A percentile compares a stretch with the other conserved stretches of the same genome.
Evolutionary conservation across 345 rosid genomes (phyloP).

Genomic region (Lumnitzera racemosa): DNA sequence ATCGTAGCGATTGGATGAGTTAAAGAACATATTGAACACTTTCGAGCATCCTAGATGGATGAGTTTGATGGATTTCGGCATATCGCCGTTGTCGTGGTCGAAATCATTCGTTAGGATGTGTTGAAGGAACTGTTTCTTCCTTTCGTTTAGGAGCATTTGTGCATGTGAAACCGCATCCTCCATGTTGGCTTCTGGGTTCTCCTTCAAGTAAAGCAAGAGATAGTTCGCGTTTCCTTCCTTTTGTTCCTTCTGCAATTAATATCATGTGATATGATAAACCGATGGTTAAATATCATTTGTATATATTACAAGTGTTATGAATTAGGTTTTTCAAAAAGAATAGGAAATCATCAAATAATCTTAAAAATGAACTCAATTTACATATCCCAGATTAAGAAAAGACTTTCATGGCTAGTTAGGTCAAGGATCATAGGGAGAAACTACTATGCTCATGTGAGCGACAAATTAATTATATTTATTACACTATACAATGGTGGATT

Average conservation of each 20-base stretch:
- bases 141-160: constrained; percentile 19
- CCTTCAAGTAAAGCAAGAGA: constrained; percentile 29
- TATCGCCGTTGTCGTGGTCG: constrained; percentile 10
- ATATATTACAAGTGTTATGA: too few species aligned
- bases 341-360: too few species aligned
- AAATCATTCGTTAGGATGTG: constrained; percentile 24
- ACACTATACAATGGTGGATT: too few species aligned
- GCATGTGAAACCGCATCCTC: constrained; percentile 33
- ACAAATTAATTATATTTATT: too few species aligned
- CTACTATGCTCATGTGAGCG: too few species aligned
- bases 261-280: too few species aligned
- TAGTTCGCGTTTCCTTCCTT: constrained; percentile 42
- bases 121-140: constrained; percentile 29
- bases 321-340: too few species aligned
- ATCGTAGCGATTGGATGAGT: constrained; percentile 37
- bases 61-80: constrained; percentile 29
- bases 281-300: too few species aligned
- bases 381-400: too few species aligned
- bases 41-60: constrained; percentile 34
- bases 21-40: constrained; percentile 41
- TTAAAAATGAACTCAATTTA: too few species aligned
- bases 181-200: constrained; percentile 20
- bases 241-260: constrained; percentile 31
- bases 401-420: too few species aligned
- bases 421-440: too few species aligned